These are phyloP conservation scores for Hirschfeldia incana DNA, from an alignment of 345 rosid species.

Conservation along the genomic window DNA sequence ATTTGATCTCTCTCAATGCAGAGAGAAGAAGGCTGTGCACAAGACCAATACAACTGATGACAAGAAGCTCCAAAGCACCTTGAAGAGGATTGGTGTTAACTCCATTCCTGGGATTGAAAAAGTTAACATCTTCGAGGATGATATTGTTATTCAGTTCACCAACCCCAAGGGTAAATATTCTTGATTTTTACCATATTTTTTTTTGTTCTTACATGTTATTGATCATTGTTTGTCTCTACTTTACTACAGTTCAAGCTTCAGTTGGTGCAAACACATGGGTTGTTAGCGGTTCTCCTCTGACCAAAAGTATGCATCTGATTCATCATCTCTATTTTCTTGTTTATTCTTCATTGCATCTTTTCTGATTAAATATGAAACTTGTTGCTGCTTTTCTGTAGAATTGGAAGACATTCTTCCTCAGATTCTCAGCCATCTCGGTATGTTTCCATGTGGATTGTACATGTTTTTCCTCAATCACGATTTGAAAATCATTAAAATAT, in stretches of 20 bases:
- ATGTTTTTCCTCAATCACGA: background rate
- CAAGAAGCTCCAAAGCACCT: constrained; percentile 91
- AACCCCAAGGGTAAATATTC: constrained; percentile 76
- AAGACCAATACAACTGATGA: constrained; percentile 96
- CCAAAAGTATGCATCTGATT: constrained; percentile 59
- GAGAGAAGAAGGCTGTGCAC: constrained; percentile 99
- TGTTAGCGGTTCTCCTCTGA: constrained; percentile 88
- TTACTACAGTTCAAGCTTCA: constrained; percentile 84
- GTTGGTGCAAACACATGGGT: constrained; percentile 97
- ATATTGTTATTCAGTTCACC: constrained; percentile 77
- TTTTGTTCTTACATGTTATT: background rate
- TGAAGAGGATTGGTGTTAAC: constrained; percentile 93
- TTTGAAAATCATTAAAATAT: background rate
- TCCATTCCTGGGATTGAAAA: constrained; percentile 92
- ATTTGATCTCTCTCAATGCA: constrained; percentile 14
- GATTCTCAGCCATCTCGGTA: constrained; percentile 85
- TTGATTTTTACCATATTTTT: background rate
- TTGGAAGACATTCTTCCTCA: constrained; percentile 94
- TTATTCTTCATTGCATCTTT: background rate
- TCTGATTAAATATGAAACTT: background rate
- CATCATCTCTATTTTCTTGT: background rate
- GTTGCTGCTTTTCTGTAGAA: constrained; percentile 45
- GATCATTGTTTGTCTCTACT: background rate
- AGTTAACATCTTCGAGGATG: constrained; percentile 97
- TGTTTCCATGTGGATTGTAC: background rate